phyloP scores from a whole-genome alignment of 345 rosid species.

The Eutrema yunnanense region DNA sequence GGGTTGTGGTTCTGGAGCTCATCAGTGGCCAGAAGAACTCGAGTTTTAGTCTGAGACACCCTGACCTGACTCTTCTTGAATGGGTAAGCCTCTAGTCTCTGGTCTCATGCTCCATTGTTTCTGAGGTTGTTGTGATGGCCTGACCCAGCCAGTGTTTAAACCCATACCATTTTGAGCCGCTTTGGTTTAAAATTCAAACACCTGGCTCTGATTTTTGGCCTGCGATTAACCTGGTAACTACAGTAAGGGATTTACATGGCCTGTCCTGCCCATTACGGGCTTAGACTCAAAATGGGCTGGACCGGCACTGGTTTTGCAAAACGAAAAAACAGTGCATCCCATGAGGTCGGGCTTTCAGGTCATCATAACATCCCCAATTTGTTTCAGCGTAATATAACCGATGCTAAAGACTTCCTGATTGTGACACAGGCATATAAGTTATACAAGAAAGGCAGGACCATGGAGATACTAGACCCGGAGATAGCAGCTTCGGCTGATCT shows the following conservation, averaged over 20 bases:
- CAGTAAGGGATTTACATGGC: too few relatives aligned
- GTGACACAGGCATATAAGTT: constrained; percentile 61
- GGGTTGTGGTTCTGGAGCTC: constrained; percentile 86
- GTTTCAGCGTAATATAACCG: neutral
- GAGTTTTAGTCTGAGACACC: constrained; percentile 37
- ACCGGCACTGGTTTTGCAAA: too few relatives aligned
- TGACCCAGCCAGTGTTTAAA: too few relatives aligned
- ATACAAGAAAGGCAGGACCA: constrained; percentile 56
- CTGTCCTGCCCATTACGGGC: too few relatives aligned
- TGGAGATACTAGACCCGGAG: constrained; percentile 62
- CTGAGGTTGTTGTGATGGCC: neutral
- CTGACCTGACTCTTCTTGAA: constrained; percentile 69
- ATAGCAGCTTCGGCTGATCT: constrained; percentile 46
- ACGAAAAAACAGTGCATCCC: too few relatives aligned
- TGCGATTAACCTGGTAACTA: too few relatives aligned
- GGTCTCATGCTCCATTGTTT: neutral
- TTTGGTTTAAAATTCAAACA: too few relatives aligned
- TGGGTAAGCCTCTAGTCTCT: constrained; percentile 54
- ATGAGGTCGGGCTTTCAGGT: neutral
- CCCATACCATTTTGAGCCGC: too few relatives aligned
- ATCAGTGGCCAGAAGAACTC: constrained; percentile 79
- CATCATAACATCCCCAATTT: neutral
- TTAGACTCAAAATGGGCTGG: too few relatives aligned
- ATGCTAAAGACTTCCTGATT: neutral
- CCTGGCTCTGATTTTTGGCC: too few relatives aligned